These are phyloP conservation scores for Pseudonectria buxi DNA, from an alignment of 2,329 filamentous ascomycete species.

Conservation along the genomic window DNA sequence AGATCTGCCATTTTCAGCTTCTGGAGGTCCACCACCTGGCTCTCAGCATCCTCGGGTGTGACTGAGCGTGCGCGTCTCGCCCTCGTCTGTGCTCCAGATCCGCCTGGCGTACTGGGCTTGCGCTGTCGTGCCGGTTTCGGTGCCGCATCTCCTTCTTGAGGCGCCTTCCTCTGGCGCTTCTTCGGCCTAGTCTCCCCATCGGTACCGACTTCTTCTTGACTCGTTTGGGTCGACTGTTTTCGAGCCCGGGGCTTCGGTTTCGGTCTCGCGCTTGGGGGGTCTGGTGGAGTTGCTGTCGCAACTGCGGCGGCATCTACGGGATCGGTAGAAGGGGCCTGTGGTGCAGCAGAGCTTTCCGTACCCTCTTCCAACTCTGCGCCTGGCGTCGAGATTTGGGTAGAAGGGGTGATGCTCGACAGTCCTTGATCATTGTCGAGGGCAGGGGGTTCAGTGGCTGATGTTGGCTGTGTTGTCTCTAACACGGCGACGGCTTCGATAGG, in stretches of 20 bases:
- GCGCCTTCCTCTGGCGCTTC: constrained; percentile 28
- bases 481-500: no score
- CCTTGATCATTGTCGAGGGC: background rate
- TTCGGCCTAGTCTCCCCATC: constrained; percentile 19
- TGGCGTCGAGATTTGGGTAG: constrained; percentile 8
- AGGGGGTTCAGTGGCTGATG: no score
- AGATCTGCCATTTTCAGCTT: constrained; percentile 67
- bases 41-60: constrained; percentile 59
- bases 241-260: constrained; percentile 14
- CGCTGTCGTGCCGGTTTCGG: constrained; percentile 22
- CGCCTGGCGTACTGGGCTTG: constrained; percentile 19
- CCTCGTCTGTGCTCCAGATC: constrained; percentile 18
- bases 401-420: constrained; percentile 2
- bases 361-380: constrained; percentile 9
- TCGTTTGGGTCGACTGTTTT: constrained; percentile 7
- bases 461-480: no score
- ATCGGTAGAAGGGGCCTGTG: constrained; percentile 1
- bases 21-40: constrained; percentile 55
- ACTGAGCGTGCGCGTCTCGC: constrained; percentile 36
- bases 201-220: constrained; percentile 9
- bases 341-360: constrained; percentile 10
- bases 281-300: constrained; percentile 5
- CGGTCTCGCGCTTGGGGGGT: constrained; percentile 6
- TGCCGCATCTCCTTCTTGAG: constrained; percentile 15
- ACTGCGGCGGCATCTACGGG: constrained; percentile 7